Evolutionary conservation across 768 basidiomycete genomes (phyloP), one percentile per base, ranked within the genome.

Genomic region (Phylloporus arenicola): DNA sequence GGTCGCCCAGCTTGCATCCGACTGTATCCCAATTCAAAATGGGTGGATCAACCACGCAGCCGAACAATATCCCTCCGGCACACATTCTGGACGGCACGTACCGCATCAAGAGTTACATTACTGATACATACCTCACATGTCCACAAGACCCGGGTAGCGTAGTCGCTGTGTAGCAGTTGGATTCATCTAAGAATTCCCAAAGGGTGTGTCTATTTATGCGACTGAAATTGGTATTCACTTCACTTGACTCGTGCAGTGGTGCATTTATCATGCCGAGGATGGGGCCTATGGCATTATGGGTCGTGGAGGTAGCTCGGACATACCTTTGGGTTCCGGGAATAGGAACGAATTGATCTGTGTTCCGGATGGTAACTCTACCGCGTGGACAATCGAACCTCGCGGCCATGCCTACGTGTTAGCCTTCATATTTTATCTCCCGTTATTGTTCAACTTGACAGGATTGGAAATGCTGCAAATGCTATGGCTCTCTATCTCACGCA

Each of bases 391-490:
- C 19, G 37, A 47, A 16, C 10, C 46, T 6, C 46, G 46, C 3
- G 46, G 40, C 7, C 3, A 48, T 11, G 7, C 47, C 12, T 48
- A 48, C 7, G 40, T 48, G 31, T 48, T 3, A 40, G 30, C 16
- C 13, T 6, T 22, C 11, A 11, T 30, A 9, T 30, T 30, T 30
- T 30, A 12, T 30, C 29, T 3, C 29, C 29, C 11, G 29, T 30
- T 12, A 30, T 30, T 30, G 29, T 12, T 11, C 29, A 12, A 30
- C 29, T 4, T 1, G 14, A 14, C 13, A 48, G 47, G 40, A 25
- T 57, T 19, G 55, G 53, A n/a, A 49, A 51, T 31, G 43, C 46
- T 35, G 46, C 6, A 6, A 43, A 42, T 4, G 53, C 55, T 12
- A 57, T 25, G 7, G 46, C 46, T 4, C 37, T 57, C 27, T 27